Percentiles rank a stretch among this genome's conserved stretches.
phyloP scores from a whole-genome alignment of 495 filamentous ascomycete species.

The Neurospora sp. region DNA sequence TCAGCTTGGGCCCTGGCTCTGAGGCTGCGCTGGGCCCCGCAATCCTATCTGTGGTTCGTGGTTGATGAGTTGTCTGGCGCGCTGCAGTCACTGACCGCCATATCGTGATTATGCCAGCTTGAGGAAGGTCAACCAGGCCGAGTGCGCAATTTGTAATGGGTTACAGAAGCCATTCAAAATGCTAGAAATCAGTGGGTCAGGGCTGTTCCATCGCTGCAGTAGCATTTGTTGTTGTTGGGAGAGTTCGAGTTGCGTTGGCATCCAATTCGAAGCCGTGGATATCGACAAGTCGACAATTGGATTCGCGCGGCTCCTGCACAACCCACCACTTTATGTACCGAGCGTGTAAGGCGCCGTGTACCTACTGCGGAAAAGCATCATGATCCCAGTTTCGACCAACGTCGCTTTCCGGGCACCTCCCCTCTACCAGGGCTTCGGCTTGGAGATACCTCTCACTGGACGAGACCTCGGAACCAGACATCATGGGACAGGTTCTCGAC shows the following conservation, averaged over 20 bases:
- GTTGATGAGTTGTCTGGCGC: conserved; percentile 1
- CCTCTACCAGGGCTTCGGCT: not conserved
- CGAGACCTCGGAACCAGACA: not conserved
- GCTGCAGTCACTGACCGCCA: conserved; percentile 12
- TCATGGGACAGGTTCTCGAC: not conserved
- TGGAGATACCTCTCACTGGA: not conserved
- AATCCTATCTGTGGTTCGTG: not conserved
- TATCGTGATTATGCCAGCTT: conserved; percentile 4
- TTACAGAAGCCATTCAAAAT: conserved; percentile 8
- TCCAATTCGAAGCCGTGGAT: not conserved
- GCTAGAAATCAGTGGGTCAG: conserved; percentile 5
- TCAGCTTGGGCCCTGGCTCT: not conserved
- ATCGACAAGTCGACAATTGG: not conserved
- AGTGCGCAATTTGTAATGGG: not conserved
- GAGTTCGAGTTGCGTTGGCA: not conserved
- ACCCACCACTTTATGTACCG: not conserved
- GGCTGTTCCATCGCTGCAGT: conserved; percentile 16
- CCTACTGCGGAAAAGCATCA: not conserved
- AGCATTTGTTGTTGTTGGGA: not conserved
- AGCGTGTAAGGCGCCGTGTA: not conserved
- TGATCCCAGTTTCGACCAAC: not conserved
- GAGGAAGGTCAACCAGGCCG: not conserved
- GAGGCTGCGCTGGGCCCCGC: not conserved
- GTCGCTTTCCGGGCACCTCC: not conserved
- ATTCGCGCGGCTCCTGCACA: not conserved